phyloP scores from a whole-genome alignment of 208 protist species.

The Acanthamoeba lenticulata region DNA sequence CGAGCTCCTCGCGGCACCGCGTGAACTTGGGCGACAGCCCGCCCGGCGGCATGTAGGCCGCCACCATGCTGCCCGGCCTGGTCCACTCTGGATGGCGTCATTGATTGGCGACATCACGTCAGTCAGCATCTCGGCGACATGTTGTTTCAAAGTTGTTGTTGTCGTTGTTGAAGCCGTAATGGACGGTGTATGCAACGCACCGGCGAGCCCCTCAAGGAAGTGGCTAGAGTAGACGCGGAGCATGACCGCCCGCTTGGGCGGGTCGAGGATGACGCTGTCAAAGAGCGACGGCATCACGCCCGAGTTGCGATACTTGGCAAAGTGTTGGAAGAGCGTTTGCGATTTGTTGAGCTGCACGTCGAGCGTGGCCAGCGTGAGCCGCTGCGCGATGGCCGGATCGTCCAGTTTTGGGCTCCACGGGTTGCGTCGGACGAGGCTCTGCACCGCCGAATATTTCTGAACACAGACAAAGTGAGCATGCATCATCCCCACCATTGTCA shows the following conservation, averaged over 20 bases:
- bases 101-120: no score
- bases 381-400: neutral
- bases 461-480: neutral
- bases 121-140: no score
- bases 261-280: conserved; percentile 32
- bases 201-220: neutral
- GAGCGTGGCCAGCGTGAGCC: neutral
- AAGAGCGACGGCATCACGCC: neutral
- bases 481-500: neutral
- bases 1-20: neutral
- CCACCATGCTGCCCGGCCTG: neutral
- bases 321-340: neutral
- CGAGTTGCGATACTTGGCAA: neutral
- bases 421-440: conserved; percentile 1
- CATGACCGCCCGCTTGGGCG: conserved; percentile 30
- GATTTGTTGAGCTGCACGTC: neutral
- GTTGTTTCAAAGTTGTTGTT: no score
- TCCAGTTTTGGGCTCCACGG: neutral
- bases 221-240: conserved; percentile 28
- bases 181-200: neutral
- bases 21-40: neutral
- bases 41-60: conserved; percentile 1
- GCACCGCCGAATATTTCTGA: conserved; percentile 22
- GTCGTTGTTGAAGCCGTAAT: no score
- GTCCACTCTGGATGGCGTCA: conserved; percentile 18